phyloP scores from a whole-genome alignment of 1,139 yeast genomes.

The Kluyveromyces sp. region DNA sequence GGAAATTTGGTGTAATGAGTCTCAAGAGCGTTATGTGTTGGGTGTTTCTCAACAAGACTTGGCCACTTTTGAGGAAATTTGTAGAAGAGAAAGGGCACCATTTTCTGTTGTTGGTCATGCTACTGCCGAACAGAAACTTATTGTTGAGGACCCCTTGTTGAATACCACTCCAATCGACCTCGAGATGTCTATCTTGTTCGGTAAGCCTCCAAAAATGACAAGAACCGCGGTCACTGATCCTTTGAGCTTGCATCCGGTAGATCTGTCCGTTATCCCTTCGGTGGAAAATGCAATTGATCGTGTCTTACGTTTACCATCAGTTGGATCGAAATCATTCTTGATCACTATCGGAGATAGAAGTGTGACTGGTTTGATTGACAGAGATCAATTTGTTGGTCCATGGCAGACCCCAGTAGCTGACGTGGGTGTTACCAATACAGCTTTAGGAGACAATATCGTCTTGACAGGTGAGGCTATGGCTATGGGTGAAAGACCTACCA shows the following conservation, averaged over 20 bases:
- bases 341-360: constrained; percentile 97
- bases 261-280: constrained; percentile 34
- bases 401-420: constrained; percentile 99
- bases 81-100: constrained; percentile 94
- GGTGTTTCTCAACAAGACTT: constrained; percentile 84
- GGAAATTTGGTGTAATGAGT: constrained; percentile 99
- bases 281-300: constrained; percentile 67
- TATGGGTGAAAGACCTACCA: constrained; percentile 91
- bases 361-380: constrained; percentile 91
- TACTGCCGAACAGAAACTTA: constrained; percentile 74
- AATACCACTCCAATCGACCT: constrained; percentile 84
- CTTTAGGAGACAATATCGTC: constrained; percentile 60
- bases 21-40: constrained; percentile 95
- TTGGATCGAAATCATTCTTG: constrained; percentile 90
- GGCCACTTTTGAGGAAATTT: constrained; percentile 63
- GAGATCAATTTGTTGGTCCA: constrained; percentile 99
- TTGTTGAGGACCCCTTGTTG: constrained; percentile 72
- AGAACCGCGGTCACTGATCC: constrained; percentile 65
- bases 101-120: constrained; percentile 95
- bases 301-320: constrained; percentile 85
- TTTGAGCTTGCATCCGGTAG: constrained; percentile 48
- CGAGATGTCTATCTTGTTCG: constrained; percentile 94
- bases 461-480: constrained; percentile 94
- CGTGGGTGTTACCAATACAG: constrained; percentile 92
- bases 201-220: constrained; percentile 94